These are phyloP conservation scores for Holtermannia corniformis DNA, from an alignment of 768 basidiomycete genomes.

Conservation along the genomic window DNA sequence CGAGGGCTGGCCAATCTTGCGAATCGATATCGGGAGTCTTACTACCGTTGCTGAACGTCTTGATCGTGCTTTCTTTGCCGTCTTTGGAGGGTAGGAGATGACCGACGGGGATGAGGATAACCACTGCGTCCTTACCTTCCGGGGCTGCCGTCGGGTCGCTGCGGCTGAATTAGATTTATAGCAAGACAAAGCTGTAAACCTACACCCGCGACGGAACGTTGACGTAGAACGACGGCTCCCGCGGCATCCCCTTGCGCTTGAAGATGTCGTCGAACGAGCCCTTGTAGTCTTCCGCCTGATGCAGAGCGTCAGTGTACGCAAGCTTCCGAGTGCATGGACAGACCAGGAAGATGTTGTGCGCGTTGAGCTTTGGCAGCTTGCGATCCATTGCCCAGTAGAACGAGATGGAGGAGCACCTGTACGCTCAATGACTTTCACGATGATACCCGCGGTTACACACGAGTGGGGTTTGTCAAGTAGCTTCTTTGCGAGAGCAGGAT, in stretches of 20 bases:
- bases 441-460: conserved; percentile 7
- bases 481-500: conserved; percentile 25
- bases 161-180: background rate
- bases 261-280: conserved; percentile 46
- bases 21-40: conserved; percentile 13
- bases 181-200: conserved; percentile 1
- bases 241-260: conserved; percentile 42
- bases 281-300: conserved; percentile 43
- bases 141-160: conserved; percentile 44
- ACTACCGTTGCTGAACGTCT: conserved; percentile 11
- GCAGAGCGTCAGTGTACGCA: conserved; percentile 2
- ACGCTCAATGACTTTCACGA: background rate
- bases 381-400: conserved; percentile 46
- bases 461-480: conserved; percentile 34
- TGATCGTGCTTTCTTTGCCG: conserved; percentile 4
- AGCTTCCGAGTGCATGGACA: conserved; percentile 2
- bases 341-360: conserved; percentile 45
- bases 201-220: conserved; percentile 43
- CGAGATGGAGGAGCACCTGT: conserved; percentile 43
- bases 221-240: conserved; percentile 45
- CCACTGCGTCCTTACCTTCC: conserved; percentile 42
- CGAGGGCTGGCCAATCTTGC: conserved; percentile 38
- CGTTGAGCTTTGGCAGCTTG: conserved; percentile 35
- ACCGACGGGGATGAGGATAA: conserved; percentile 44
- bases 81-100: conserved; percentile 27